Evolutionary conservation across 805 yeast genomes (phyloP).

Genomic region (Yarrowia yakushimensis): DNA sequence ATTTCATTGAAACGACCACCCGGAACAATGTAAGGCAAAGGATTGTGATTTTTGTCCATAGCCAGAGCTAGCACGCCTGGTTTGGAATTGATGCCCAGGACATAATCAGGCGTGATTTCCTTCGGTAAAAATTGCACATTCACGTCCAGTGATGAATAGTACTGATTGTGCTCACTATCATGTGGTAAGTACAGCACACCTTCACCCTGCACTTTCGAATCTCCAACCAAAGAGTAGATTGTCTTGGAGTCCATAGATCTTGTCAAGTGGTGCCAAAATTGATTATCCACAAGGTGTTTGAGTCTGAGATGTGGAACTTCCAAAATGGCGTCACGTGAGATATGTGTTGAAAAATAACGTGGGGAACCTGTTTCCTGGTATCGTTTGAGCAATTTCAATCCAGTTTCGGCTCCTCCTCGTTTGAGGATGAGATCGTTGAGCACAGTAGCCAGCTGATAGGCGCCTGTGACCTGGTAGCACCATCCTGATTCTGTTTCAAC

Average conservation of each 20-base stretch:
- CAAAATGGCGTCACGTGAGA: not conserved
- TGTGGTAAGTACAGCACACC: constrained; percentile 79
- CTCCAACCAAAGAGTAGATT: constrained; percentile 67
- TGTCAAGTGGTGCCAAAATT: constrained; percentile 78
- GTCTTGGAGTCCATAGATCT: constrained; percentile 61
- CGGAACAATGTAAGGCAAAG: constrained; percentile 87
- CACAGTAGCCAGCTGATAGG: constrained; percentile 81
- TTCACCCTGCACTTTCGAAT: constrained; percentile 66
- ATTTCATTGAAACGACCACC: constrained; percentile 96
- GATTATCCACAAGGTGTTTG: constrained; percentile 65
- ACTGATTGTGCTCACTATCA: constrained; percentile 69
- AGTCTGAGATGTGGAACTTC: constrained; percentile 85
- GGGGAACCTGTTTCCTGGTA: not conserved
- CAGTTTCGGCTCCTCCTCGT: constrained; percentile 65
- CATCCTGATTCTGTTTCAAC: constrained; percentile 78
- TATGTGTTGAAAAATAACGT: not conserved
- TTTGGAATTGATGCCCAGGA: constrained; percentile 66
- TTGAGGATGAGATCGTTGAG: constrained; percentile 78
- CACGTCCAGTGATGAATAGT: constrained; percentile 53
- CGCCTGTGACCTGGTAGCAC: constrained; percentile 80
- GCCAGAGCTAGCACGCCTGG: constrained; percentile 89
- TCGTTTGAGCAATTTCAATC: not conserved
- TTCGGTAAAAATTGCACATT: constrained; percentile 77
- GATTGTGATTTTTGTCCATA: constrained; percentile 52
- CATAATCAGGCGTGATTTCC: constrained; percentile 69